phyloP scores from a whole-genome alignment of 768 basidiomycete genomes.

The Infundibulicybe gibba region DNA sequence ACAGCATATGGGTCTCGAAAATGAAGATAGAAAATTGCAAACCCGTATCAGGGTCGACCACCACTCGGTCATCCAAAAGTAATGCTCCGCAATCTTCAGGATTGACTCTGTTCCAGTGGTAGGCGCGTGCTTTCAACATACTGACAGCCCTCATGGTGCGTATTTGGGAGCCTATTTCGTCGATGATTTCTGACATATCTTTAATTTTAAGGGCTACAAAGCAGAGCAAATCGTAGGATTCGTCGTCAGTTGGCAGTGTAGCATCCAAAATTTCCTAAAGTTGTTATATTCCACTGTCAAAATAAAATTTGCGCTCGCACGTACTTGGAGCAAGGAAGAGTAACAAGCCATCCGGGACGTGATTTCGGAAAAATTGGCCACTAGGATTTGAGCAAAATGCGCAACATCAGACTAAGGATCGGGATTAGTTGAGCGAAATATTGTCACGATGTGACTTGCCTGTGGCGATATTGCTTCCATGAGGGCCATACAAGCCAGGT shows the following conservation, averaged over 20 bases:
- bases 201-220: conserved; percentile 21
- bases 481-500: conserved; percentile 21
- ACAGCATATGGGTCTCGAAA: conserved; percentile 30
- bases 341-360: conserved; percentile 29
- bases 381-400: conserved; percentile 19
- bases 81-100: conserved; percentile 25
- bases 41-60: conserved; percentile 16
- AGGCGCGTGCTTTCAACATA: conserved; percentile 23
- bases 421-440: not conserved
- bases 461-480: conserved; percentile 4
- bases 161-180: conserved; percentile 32
- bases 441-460: too few relatives aligned
- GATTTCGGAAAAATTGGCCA: conserved; percentile 24
- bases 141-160: conserved; percentile 27
- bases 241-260: conserved; percentile 20
- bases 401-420: conserved; percentile 11
- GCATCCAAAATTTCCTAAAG: conserved; percentile 24
- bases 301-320: not conserved
- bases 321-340: conserved; percentile 23
- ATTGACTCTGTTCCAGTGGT: conserved; percentile 19
- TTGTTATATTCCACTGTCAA: not conserved
- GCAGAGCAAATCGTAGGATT: conserved; percentile 30
- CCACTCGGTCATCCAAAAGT: conserved; percentile 30
- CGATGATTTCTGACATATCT: conserved; percentile 28
- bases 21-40: conserved; percentile 26